Evolutionary conservation across 2,329 filamentous ascomycete species (phyloP), one percentile per base, ranked within the genome.

Genomic region (Aspergillus clavatus): DNA sequence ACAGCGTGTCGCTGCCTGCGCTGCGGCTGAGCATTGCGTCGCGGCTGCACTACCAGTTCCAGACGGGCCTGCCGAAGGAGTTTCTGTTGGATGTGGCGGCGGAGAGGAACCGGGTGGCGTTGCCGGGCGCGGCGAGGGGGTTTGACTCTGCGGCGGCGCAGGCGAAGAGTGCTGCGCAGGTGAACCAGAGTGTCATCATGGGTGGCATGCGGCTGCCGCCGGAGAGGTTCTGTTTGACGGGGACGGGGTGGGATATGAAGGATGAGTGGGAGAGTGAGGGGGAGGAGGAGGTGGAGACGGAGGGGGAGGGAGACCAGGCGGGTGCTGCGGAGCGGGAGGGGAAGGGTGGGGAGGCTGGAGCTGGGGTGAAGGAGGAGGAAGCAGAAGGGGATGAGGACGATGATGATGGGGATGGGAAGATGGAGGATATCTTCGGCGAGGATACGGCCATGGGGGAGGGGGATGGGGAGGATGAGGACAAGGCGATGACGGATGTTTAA

Each of bases 181-280:
- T 57, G 14, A 59, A 61, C 33, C 64, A 62, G 43, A 66, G 69
- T 48, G 56, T 71, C 6, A 52, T 68, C 40, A 67, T 74, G 54
- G 71, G 73, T 56, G 81, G 80, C 2, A 69, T 83, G 47, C 68
- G 79, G 46, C 59, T 84, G 57, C 81, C 81, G 49, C 77, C 78
- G 11, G 81, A 84, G 71, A 68, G 79, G 61, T 83, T 82, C 56
- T 80, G 77, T 61, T 65, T 80, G 40, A 80, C 77, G 3, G 79
- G 79, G 0, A 69, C 70, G 7, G 76, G 73, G 26, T 81, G 78
- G 78, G 71, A 72, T 28, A 61, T 81, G 63, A 74, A 72, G 59
- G 76, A 80, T 47, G 76, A 79, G 56, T 80, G 77, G 77, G 76
- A 79, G 42, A 76, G 73, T 55, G 76, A 79, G 41, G 72, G 68